Evolutionary conservation across 129 eudicot genomes (phyloP).

Genomic region (Helichrysum umbraculigerum): DNA sequence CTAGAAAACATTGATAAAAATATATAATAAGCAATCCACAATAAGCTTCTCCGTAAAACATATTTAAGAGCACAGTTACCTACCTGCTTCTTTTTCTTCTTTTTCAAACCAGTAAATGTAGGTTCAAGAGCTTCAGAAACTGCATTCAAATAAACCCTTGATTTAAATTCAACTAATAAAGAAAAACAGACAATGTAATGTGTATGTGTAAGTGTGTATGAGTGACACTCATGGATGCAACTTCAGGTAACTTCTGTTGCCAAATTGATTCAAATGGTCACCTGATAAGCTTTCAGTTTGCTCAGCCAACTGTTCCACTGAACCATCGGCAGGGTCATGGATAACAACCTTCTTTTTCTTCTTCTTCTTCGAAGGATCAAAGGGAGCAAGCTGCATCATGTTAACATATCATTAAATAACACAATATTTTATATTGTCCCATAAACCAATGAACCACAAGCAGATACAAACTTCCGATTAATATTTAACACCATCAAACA

Average conservation of each 20-base stretch:
- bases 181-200: neutral
- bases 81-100: constrained; percentile 81
- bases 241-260: neutral
- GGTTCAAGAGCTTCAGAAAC: constrained; percentile 58
- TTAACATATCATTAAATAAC: neutral
- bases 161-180: neutral
- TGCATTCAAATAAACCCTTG: constrained; percentile 16
- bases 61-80: neutral
- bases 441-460: neutral
- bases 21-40: neutral
- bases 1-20: constrained; percentile 34
- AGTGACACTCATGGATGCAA: neutral
- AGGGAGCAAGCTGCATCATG: constrained; percentile 59
- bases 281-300: constrained; percentile 65
- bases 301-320: constrained; percentile 53
- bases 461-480: neutral
- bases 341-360: constrained; percentile 78
- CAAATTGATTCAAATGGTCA: constrained; percentile 4
- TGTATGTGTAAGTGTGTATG: neutral
- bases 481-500: neutral
- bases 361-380: constrained; percentile 82
- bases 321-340: constrained; percentile 59
- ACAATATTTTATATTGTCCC: neutral
- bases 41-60: neutral
- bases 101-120: constrained; percentile 63